These are phyloP conservation scores for Chaetomium fimeti DNA, from an alignment of 495 filamentous ascomycete species.

Conservation along the genomic window DNA sequence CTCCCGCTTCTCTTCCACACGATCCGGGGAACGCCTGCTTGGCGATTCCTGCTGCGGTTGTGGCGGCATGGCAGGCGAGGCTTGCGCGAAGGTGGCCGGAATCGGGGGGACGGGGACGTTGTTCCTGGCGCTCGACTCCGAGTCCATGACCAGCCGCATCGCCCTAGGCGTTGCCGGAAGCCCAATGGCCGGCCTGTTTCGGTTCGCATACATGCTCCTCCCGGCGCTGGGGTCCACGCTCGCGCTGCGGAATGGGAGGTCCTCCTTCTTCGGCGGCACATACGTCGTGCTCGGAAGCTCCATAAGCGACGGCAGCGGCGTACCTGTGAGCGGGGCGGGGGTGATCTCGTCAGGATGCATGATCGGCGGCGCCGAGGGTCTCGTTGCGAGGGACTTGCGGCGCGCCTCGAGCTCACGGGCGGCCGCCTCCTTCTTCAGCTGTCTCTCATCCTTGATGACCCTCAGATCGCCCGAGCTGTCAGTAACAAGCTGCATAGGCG, in stretches of 20 bases:
- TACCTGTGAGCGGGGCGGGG: constrained; percentile 33
- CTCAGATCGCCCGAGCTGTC: constrained; percentile 42
- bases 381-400: constrained; percentile 73
- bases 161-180: constrained; percentile 81
- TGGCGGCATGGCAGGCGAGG: constrained; percentile 28
- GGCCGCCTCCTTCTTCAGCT: constrained; percentile 70
- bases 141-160: constrained; percentile 74
- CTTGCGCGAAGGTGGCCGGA: constrained; percentile 50
- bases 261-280: constrained; percentile 38
- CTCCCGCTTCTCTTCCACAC: constrained; percentile 24
- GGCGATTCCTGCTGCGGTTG: constrained; percentile 24
- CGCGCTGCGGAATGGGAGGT: constrained; percentile 46
- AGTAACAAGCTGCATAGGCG: constrained; percentile 33
- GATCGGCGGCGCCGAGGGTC: constrained; percentile 76
- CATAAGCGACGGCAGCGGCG: constrained; percentile 14
- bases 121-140: constrained; percentile 48
- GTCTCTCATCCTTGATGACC: constrained; percentile 52
- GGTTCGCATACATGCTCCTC: constrained; percentile 48
- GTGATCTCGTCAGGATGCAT: constrained; percentile 67
- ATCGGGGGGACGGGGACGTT: constrained; percentile 67
- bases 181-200: constrained; percentile 56
- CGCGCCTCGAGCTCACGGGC: constrained; percentile 85
- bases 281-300: constrained; percentile 37
- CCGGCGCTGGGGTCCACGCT: constrained; percentile 44
- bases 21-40: constrained; percentile 19